Evolutionary conservation across 2,329 filamentous ascomycete genomes (phyloP), one percentile per base, ranked within the genome.

Genomic region (Aspergillus fumigatus): DNA sequence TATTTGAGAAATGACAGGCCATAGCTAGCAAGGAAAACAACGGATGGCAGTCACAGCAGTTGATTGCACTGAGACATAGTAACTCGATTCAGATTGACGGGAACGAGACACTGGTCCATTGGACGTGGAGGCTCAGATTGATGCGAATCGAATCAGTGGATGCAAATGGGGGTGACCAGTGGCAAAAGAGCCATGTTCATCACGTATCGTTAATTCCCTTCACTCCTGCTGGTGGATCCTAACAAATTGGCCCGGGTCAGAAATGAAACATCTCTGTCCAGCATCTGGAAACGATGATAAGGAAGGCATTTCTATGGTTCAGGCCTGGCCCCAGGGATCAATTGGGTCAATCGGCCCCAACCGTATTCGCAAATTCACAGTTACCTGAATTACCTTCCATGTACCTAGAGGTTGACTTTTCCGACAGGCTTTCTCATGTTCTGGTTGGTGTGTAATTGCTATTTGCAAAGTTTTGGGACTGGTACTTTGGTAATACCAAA

Each of bases 191-290:
- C 48, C 48, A 54, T 52, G 60, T 48, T 49, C 60, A 61, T 64
- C 62, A 59, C 60, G 60, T 61, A 60, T 61, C n/a, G n/a, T n/a
- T n/a, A n/a, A n/a, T n/a, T n/a, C 55, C 58, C 45, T 51, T 38
- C 14, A 56, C 57, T 41, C 48, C 49, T 52, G 35, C 43, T 58
- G 41, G 41, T 45, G 41, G 41, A 45, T 45, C 40, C 40, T 21
- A 9, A 21, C 17, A 21, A 21, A 17, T 21, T 19, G 41, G n/a
- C n/a, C n/a, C 8, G 11, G 19, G 11, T 8, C 21, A 45, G 21
- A 45, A 23, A 45, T 45, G n/a, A 45, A 47, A 50, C 29, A 23
- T 14, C 23, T 48, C 23, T 25, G 29, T 49, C 47, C 38, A 45
- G 49, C 55, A 38, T 38, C 32, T 38, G 14, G 32, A 17, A 38